Evolutionary conservation across 116 monocot species (phyloP).

Genomic region (Trichopus zeylanicus): DNA sequence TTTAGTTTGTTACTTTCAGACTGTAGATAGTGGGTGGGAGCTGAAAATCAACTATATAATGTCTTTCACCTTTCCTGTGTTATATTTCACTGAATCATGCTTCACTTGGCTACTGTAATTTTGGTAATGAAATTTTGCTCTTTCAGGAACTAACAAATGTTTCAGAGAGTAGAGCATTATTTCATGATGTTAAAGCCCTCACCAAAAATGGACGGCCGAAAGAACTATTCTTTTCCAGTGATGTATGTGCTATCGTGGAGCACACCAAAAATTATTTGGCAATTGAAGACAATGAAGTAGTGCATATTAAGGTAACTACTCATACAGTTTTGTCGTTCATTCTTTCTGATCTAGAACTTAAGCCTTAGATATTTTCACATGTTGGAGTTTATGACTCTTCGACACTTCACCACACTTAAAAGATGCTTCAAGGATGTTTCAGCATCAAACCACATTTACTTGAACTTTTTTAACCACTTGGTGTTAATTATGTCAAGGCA

Average conservation of each 20-base stretch:
- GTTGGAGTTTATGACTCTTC: too few species aligned
- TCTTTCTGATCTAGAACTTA: not conserved
- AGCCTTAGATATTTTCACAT: not conserved
- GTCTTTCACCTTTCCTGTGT: not conserved
- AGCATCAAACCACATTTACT: too few species aligned
- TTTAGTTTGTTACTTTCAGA: too few species aligned
- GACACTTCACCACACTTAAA: too few species aligned
- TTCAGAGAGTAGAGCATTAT: conserved; percentile 34
- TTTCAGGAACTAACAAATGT: conserved; percentile 63
- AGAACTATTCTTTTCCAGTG: conserved; percentile 94
- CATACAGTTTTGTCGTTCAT: not conserved
- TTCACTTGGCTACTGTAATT: not conserved
- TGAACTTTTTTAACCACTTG: too few species aligned
- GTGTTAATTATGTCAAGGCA: too few species aligned
- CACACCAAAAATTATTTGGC: conserved; percentile 92
- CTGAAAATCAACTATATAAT: too few species aligned
- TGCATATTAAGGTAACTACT: conserved; percentile 75
- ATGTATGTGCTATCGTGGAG: conserved; percentile 87
- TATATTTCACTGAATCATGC: too few species aligned
- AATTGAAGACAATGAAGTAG: conserved; percentile 92
- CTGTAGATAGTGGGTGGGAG: too few species aligned
- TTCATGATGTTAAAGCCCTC: conserved; percentile 80
- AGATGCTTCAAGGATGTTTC: too few species aligned
- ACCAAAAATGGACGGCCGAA: conserved; percentile 80
- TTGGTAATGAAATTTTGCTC: not conserved